Percentiles rank a stretch among this genome's conserved stretches.
Evolutionary conservation across 2,329 filamentous ascomycete species (phyloP).

Genomic region (Torrubiellomyces zombiae): DNA sequence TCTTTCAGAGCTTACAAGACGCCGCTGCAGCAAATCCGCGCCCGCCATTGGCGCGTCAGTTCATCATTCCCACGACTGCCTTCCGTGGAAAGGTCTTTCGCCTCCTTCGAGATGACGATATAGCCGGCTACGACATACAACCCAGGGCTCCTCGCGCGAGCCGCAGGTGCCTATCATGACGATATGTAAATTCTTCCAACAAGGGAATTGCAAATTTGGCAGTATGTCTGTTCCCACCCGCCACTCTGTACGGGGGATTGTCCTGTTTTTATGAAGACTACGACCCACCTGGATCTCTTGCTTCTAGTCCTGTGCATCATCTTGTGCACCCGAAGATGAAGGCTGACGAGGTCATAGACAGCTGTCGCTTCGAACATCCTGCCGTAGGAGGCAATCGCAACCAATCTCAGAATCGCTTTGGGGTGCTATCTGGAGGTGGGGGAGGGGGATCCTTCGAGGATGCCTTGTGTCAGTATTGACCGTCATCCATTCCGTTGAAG

Average conservation of each 20-base stretch:
- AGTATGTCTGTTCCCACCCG: slow-evolving; percentile 19
- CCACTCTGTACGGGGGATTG: neutral
- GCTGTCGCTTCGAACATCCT: slow-evolving; percentile 38
- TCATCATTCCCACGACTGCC: no score
- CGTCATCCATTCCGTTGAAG: neutral
- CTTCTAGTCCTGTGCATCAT: no score
- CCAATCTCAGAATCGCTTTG: slow-evolving; percentile 38
- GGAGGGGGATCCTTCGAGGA: slow-evolving; percentile 10
- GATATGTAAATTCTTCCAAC: slow-evolving; percentile 31
- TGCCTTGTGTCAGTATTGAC: slow-evolving; percentile 8
- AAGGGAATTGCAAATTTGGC: slow-evolving; percentile 35
- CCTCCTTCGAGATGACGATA: slow-evolving; percentile 2
- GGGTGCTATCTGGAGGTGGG: slow-evolving; percentile 23
- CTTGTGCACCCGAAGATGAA: no score
- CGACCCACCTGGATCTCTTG: no score
- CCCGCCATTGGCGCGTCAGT: no score
- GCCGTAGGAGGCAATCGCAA: slow-evolving; percentile 18
- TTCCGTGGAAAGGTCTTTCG: no score
- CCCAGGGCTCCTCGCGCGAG: slow-evolving; percentile 2
- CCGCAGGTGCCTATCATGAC: slow-evolving; percentile 13
- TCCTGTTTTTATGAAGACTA: no score
- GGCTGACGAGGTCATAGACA: no score
- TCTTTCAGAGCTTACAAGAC: no score
- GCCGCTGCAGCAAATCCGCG: no score
- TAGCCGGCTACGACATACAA: slow-evolving; percentile 1